Base-by-base conservation (phyloP, 768 basidiomycete species). In the Pilatotrama ljubarskyi region DNA sequence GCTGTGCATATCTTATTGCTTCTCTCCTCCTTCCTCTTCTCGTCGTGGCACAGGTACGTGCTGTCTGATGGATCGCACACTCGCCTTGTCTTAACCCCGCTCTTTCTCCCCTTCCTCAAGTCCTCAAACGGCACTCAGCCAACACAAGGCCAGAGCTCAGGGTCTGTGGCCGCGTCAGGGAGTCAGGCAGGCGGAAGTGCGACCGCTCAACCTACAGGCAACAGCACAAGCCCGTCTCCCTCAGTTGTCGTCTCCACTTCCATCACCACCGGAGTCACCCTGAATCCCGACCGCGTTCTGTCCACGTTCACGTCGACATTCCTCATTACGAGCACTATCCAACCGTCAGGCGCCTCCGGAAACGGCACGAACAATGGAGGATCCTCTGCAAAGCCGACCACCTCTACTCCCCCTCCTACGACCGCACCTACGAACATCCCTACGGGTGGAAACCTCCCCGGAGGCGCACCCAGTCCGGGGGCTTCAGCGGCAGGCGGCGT, bases 401-500 rank as follows among this genome's bases (percentile, higher is more conserved):
- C 79, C 2, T 35, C 51, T 3, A 70, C 77, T 1, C 71, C 73
- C 11, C 71, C 79, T n/a, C 75, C 83, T 9, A 82, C 88, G 7
- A 89, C 88, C 10, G 88, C 88, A 1, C 74, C 87, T 3, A 73
- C 84, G 22, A 69, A 74, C 54, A 73, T 87, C 29, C 70, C 78
- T 26, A 87, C 81, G 36, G 88, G 86, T 11, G 86, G 78, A 32
- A 66, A 60, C 29, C 76, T 81, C 14, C 56, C 73, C 3, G 66
- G 73, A 6, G 83, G 83, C 24, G 88, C 88, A 2, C 88, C 88
- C 10, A 72, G 75, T 44, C 89, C 88, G 24, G 88, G 88, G 20
- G 72, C 76, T 48, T 63, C 75, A 18, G 79, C 73, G 42, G 49
- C 70, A 5, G 64, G 70, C 17, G 86, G 83, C 25, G 72, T 80